phyloP scores from a whole-genome alignment of 169 alveolate species.

The Eimeria praecox region DNA sequence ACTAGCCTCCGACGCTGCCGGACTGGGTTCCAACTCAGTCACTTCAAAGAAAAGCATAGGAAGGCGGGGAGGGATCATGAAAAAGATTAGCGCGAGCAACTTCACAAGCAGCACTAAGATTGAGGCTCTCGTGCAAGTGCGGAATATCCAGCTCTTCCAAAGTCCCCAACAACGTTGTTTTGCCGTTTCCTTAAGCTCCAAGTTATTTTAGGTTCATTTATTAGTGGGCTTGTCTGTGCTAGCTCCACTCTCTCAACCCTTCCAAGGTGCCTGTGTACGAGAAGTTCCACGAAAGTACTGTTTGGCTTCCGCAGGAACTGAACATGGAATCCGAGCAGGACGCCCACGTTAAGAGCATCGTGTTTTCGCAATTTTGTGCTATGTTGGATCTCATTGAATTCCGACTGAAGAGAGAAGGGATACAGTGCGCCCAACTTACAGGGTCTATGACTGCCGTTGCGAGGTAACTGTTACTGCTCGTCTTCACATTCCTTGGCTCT shows the following conservation, averaged over 20 bases:
- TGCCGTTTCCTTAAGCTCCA: not conserved
- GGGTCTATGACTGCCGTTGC: conserved; percentile 90
- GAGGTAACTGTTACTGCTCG: conserved; percentile 53
- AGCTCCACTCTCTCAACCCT: not conserved
- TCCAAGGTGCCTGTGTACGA: not conserved
- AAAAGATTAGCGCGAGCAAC: conserved; percentile 76
- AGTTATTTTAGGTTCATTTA: not conserved
- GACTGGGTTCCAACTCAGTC: not conserved
- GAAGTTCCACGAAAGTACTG: not conserved
- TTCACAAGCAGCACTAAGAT: conserved; percentile 86
- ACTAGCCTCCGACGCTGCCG: not conserved
- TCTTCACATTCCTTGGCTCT: not conserved
- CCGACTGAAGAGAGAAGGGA: conserved; percentile 89
- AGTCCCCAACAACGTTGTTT: not conserved
- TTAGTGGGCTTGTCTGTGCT: not conserved
- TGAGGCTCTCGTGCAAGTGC: conserved; percentile 85
- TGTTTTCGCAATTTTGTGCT: conserved; percentile 93
- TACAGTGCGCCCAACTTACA: conserved; percentile 88
- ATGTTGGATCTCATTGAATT: conserved; percentile 93
- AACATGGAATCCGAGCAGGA: conserved; percentile 83
- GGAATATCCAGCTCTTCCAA: not conserved
- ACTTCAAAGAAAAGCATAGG: not conserved
- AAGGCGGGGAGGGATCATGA: conserved; percentile 75
- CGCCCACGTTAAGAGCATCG: conserved; percentile 89
- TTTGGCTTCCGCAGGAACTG: conserved; percentile 85